A percentile compares a stretch with the other conserved stretches of the same genome.
Evolutionary conservation across 768 basidiomycete genomes (phyloP).

Genomic region (Podaxis pistillaris): DNA sequence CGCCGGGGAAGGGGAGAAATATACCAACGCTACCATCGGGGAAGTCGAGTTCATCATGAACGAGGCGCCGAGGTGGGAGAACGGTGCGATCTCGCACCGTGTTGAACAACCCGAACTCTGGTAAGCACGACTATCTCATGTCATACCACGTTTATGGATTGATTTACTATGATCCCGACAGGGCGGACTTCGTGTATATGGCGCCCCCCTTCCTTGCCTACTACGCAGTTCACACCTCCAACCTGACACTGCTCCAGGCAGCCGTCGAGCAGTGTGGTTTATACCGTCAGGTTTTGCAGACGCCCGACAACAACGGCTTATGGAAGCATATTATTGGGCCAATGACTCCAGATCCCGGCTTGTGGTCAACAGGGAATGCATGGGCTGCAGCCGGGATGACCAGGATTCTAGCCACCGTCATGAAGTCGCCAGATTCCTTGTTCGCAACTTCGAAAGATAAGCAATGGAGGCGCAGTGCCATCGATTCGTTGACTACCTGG

Average conservation of each 20-base stretch:
- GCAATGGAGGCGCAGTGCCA: constrained; percentile 25
- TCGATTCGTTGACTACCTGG: constrained; percentile 29
- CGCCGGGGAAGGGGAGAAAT: constrained; percentile 18
- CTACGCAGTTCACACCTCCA: constrained; percentile 37
- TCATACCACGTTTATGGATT: neutral
- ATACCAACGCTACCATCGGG: constrained; percentile 28
- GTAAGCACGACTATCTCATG: constrained; percentile 24
- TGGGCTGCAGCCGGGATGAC: constrained; percentile 56
- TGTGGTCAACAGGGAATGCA: constrained; percentile 59
- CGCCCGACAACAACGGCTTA: constrained; percentile 24
- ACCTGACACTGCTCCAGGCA: constrained; percentile 33
- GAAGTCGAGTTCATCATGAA: constrained; percentile 33
- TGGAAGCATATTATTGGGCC: constrained; percentile 47
- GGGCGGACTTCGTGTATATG: constrained; percentile 54
- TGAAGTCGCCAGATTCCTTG: constrained; percentile 31
- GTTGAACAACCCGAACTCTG: constrained; percentile 37
- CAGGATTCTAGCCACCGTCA: constrained; percentile 34
- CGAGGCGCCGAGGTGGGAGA: constrained; percentile 35
- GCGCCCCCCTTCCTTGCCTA: constrained; percentile 51
- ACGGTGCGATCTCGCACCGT: constrained; percentile 49
- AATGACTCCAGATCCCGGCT: constrained; percentile 32
- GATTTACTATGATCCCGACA: constrained; percentile 15
- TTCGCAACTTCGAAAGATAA: constrained; percentile 19
- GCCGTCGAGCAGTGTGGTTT: constrained; percentile 36
- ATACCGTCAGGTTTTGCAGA: constrained; percentile 36